Percentiles rank a stretch among this genome's conserved stretches.
Evolutionary conservation across 176 grass and related monocot species (phyloP).

Genomic region (Oryza longistaminata): DNA sequence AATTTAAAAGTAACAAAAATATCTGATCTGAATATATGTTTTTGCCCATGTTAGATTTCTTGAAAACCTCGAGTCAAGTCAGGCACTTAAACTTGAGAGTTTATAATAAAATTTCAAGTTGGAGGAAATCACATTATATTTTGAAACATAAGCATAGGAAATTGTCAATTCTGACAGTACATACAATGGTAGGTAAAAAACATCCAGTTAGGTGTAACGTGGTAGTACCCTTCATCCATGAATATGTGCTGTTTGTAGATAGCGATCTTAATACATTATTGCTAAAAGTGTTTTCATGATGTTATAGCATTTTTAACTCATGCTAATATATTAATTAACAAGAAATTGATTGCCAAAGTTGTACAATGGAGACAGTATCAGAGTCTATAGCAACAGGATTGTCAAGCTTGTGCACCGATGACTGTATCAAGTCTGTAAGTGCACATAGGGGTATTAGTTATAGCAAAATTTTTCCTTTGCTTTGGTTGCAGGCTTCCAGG

Average conservation of each 20-base stretch:
- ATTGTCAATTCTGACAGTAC: not conserved
- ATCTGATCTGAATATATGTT: constrained; percentile 22
- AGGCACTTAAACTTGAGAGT: not conserved
- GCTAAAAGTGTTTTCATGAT: not conserved
- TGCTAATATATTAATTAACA: not conserved
- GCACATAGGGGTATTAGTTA: not conserved
- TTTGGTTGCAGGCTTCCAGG: not conserved
- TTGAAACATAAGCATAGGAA: not conserved
- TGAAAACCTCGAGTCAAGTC: not conserved
- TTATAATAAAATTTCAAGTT: not conserved
- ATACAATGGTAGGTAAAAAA: not conserved
- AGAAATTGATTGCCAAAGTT: not conserved
- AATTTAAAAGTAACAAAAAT: constrained; percentile 11
- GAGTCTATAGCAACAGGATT: not conserved
- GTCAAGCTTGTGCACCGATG: not conserved
- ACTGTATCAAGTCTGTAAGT: not conserved
- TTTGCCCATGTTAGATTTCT: constrained; percentile 37
- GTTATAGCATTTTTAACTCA: not conserved
- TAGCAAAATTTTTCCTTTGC: not conserved
- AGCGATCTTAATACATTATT: not conserved
- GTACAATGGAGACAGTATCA: not conserved
- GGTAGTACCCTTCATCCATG: not conserved
- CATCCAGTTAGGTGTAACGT: not conserved
- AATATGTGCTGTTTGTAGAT: not conserved
- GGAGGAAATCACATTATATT: constrained; percentile 7